phyloP scores from a whole-genome alignment of 768 basidiomycete species.

The Kwoniella sp. region DNA sequence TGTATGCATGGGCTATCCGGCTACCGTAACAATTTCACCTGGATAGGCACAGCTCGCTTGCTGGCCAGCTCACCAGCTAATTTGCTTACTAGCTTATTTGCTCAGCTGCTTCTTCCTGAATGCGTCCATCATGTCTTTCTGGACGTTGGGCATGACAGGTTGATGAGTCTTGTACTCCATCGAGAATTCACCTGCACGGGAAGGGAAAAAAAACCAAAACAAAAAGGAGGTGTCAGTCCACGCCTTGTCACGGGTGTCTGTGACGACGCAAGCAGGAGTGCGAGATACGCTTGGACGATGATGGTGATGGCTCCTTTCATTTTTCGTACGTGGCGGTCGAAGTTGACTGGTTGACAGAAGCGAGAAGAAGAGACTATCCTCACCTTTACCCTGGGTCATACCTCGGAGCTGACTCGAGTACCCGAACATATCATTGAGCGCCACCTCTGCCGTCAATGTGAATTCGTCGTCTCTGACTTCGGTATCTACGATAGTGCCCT shows the following conservation, averaged over 20 bases:
- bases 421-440: slow-evolving; percentile 97
- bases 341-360: no score
- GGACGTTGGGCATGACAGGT: slow-evolving; percentile 81
- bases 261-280: no score
- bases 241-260: no score
- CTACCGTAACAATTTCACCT: no score
- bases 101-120: slow-evolving; percentile 73
- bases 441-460: slow-evolving; percentile 84
- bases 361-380: slow-evolving; percentile 64
- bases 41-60: no score
- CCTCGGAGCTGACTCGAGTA: slow-evolving; percentile 92
- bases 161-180: slow-evolving; percentile 72
- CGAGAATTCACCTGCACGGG: slow-evolving; percentile 58
- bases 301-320: no score
- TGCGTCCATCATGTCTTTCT: slow-evolving; percentile 84
- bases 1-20: no score
- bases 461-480: slow-evolving; percentile 98
- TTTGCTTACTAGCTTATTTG: slow-evolving; percentile 21
- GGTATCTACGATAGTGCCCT: slow-evolving; percentile 91
- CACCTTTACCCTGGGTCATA: slow-evolving; percentile 94
- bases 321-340: no score
- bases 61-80: no score
- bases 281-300: no score
- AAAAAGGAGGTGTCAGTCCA: no score
- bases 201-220: background rate